Evolutionary conservation across 2,329 filamentous ascomycete species (phyloP).

Genomic region (Fusarium foetens): DNA sequence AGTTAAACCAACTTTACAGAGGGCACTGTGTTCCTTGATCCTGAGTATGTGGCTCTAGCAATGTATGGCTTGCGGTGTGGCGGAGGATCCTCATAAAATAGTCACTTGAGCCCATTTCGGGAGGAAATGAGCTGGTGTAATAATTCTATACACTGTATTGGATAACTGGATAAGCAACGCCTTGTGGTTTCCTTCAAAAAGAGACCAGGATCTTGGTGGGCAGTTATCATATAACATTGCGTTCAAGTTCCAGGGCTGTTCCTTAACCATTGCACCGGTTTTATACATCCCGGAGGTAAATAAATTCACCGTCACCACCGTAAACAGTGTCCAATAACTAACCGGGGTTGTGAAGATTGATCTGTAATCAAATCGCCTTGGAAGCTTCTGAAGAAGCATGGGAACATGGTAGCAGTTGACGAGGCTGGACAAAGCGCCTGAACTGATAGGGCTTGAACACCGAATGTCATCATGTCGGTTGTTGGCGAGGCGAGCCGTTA

Average conservation of each 20-base stretch:
- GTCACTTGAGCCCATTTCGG: not conserved
- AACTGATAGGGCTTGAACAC: slow-evolving; percentile 32
- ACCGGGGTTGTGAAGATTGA: slow-evolving; percentile 29
- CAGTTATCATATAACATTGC: slow-evolving; percentile 19
- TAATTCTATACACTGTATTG: not conserved
- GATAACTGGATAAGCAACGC: slow-evolving; percentile 1
- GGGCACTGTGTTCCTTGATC: not conserved
- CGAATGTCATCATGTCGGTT: slow-evolving; percentile 46
- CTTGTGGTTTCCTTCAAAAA: not conserved
- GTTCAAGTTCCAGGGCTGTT: slow-evolving; percentile 26
- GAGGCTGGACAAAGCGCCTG: slow-evolving; percentile 15
- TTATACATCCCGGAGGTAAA: slow-evolving; percentile 1
- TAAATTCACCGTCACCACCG: slow-evolving; percentile 36
- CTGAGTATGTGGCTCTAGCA: slow-evolving; percentile 14
- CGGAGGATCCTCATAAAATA: slow-evolving; percentile 4
- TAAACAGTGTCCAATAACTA: slow-evolving; percentile 2
- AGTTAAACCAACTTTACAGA: not conserved
- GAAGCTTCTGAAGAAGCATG: slow-evolving; percentile 24
- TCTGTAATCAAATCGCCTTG: slow-evolving; percentile 22
- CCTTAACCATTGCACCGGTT: slow-evolving; percentile 20
- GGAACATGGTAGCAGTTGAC: not conserved
- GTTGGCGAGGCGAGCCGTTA: slow-evolving; percentile 43
- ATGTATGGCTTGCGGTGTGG: slow-evolving; percentile 20
- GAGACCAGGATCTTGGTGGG: not conserved
- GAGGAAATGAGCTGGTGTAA: slow-evolving; percentile 20